Percentiles rank a stretch among this genome's conserved stretches.
phyloP scores from a whole-genome alignment of 148 eudicot genomes.

The Fagopyrum tataricum region DNA sequence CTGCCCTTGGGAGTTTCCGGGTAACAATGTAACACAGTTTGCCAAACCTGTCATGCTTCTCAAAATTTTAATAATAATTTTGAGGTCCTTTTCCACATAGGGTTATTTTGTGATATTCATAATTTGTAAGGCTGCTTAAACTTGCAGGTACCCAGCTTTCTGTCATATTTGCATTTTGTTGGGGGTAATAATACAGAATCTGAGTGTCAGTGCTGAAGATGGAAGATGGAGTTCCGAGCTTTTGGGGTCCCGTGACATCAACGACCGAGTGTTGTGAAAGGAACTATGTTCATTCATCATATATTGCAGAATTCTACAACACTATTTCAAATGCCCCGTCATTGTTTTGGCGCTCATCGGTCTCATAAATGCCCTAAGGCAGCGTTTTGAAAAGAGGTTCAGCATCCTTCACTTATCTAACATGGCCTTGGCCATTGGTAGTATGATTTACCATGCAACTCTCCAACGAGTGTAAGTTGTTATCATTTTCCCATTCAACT shows the following conservation, averaged over 20 bases:
- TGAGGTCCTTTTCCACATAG: not conserved
- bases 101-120: constrained; percentile 1
- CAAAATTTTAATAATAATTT: too few relatives aligned
- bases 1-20: too few relatives aligned
- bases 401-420: constrained; percentile 53
- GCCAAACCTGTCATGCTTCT: not conserved
- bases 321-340: constrained; percentile 52
- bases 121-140: not conserved
- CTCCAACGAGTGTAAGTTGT: constrained; percentile 49
- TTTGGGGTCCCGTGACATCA: constrained; percentile 52
- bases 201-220: constrained; percentile 15
- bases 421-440: constrained; percentile 50
- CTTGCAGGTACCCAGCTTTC: not conserved
- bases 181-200: not conserved
- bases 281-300: constrained; percentile 45
- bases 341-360: constrained; percentile 48
- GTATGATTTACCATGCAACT: constrained; percentile 50
- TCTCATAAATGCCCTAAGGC: constrained; percentile 42
- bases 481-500: not conserved
- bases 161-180: not conserved
- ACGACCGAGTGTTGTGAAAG: constrained; percentile 51
- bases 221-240: constrained; percentile 37
- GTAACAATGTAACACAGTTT: too few relatives aligned
- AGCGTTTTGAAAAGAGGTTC: constrained; percentile 62
- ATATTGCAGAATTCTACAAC: constrained; percentile 53